Conservation (phyloP, 1,139 yeast genomes). For the Zygosaccharomyces sapae region DNA sequence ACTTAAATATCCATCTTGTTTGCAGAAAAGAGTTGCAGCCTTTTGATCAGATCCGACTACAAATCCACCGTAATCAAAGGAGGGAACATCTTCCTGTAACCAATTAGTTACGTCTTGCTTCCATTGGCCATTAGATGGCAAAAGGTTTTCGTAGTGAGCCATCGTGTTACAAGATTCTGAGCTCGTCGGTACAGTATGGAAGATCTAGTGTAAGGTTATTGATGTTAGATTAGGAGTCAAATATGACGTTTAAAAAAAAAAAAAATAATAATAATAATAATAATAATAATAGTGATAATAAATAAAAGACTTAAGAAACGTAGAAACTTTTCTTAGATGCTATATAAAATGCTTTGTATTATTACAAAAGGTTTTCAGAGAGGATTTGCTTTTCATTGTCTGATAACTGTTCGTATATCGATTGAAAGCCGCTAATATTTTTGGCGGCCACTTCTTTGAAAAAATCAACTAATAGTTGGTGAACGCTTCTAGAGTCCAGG, state of each 20-base stretch:
- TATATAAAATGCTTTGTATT: neutral
- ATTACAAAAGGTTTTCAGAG: slow-evolving; percentile 42
- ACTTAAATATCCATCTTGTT: slow-evolving; percentile 73
- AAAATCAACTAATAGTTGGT: slow-evolving; percentile 51
- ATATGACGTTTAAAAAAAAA: neutral
- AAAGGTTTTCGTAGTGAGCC: slow-evolving; percentile 45
- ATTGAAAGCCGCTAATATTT: slow-evolving; percentile 52
- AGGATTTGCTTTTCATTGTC: slow-evolving; percentile 57
- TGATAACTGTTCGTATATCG: slow-evolving; percentile 48
- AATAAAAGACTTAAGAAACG: neutral
- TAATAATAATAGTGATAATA: too few relatives aligned
- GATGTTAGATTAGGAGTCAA: neutral
- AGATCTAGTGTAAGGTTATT: neutral
- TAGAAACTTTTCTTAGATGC: neutral
- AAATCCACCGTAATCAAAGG: slow-evolving; percentile 89
- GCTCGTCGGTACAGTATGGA: neutral
- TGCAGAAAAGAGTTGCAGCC: slow-evolving; percentile 75
- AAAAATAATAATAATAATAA: neutral
- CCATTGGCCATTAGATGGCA: slow-evolving; percentile 78
- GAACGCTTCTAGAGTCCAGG: slow-evolving; percentile 31
- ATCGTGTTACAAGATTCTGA: slow-evolving; percentile 7
- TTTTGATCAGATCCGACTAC: slow-evolving; percentile 77
- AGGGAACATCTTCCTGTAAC: slow-evolving; percentile 84
- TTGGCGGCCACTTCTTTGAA: slow-evolving; percentile 59
- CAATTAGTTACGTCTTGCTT: slow-evolving; percentile 68